Base-by-base conservation (phyloP, 441 rosid genomes). In the Biscutella laevigata region DNA sequence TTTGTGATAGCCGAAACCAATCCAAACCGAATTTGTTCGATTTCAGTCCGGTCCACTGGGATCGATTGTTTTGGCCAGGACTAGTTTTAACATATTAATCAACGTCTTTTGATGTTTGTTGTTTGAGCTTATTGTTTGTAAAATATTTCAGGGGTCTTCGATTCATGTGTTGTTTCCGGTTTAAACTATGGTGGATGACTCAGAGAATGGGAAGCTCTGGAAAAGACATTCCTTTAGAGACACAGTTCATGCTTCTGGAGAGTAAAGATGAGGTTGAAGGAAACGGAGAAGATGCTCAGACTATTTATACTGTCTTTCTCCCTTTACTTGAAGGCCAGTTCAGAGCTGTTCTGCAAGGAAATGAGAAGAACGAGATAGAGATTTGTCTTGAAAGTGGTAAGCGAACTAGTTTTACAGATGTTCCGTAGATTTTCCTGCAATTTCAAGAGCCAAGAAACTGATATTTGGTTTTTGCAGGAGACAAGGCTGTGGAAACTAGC, bases 181-280 rank as follows among this genome's bases (percentile, higher is more conserved):
- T 91, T 75, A 91, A 87, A 53, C 71, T 87, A 48, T 87, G 98
- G 98, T 91, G 98, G 98, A 91, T 87, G 98, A 91, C 96, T n/a
- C 98, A 87, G 70, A 83, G 96, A 52, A 91, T 87, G 98, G 98
- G 96, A 33, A 78, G 54, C 11, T 74, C 75, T 59, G 98, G 98
- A 15, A 83, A 66, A 73, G 98, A 91, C 9, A 69, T 91, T 53
- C 98, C 96, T 11, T 68, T 91, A 77, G 98, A 91, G 81, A 91
- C 98, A 28, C 96, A 91, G 63, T 91, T 91, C 71, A 53, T 91
- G 95, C 73, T 91, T 6, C 70, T 84, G 7, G 98, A 90, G 75
- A 84, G 83, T 70, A 90, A 75, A 61, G 81, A 70, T 13, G 78
- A 61, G 44, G 64, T 74, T 57, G 80, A 77, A 72, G 67, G 55